Evolutionary conservation across 2,329 filamentous ascomycete genomes (phyloP).

Genomic region (Pestalotiopsis sp.): DNA sequence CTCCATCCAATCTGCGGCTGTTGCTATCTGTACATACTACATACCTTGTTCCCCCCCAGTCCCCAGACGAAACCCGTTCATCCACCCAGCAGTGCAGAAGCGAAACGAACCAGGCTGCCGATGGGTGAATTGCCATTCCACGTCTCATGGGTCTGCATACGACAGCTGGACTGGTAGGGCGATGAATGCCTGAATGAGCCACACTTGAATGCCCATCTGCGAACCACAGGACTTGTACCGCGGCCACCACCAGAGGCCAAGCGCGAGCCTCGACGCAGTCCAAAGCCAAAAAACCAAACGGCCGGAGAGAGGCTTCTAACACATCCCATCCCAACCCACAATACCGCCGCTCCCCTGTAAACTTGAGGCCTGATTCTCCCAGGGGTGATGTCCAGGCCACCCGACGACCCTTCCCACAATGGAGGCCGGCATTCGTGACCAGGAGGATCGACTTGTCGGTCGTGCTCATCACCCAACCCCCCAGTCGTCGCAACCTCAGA

Average conservation of each 20-base stretch:
- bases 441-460: slow-evolving; percentile 42
- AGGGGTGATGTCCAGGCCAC: slow-evolving; percentile 40
- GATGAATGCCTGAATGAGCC: slow-evolving; percentile 10
- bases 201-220: neutral
- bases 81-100: neutral
- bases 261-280: slow-evolving; percentile 8
- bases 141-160: slow-evolving; percentile 1
- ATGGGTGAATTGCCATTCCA: neutral
- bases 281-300: slow-evolving; percentile 9
- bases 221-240: neutral
- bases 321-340: neutral
- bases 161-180: neutral
- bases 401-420: slow-evolving; percentile 37
- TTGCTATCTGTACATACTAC: neutral
- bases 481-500: slow-evolving; percentile 31
- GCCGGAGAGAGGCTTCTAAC: slow-evolving; percentile 2
- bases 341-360: neutral
- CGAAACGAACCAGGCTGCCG: slow-evolving; percentile 1
- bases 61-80: slow-evolving; percentile 8
- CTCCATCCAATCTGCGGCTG: slow-evolving; percentile 9
- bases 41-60: neutral
- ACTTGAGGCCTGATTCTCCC: slow-evolving; percentile 25
- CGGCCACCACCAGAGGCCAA: slow-evolving; percentile 1
- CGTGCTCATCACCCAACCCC: slow-evolving; percentile 34
- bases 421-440: slow-evolving; percentile 49